Conservation (phyloP, 768 basidiomycete species). For the Mycena belliarum region DNA sequence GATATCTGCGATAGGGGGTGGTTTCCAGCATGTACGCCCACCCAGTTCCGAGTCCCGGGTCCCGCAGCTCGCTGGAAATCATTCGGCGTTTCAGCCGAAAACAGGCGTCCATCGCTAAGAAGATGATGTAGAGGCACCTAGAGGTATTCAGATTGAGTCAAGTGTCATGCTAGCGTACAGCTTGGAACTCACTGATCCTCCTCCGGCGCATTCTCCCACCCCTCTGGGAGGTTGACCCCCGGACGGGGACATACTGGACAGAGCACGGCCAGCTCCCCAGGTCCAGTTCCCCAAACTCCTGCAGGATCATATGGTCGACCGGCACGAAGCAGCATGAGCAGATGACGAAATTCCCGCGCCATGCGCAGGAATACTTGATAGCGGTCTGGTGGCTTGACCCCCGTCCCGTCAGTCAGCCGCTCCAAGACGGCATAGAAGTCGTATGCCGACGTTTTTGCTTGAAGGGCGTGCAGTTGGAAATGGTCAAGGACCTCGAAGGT, state of each 20-base stretch:
- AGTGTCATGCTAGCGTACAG: no score
- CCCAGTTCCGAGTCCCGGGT: conserved; percentile 5
- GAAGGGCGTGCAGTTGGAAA: background rate
- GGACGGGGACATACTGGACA: conserved; percentile 25
- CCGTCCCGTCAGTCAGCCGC: background rate
- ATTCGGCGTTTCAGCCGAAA: conserved; percentile 1
- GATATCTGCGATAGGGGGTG: background rate
- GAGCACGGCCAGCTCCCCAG: conserved; percentile 17
- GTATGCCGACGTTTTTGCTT: conserved; percentile 3
- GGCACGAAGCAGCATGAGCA: conserved; percentile 25
- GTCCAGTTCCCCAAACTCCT: no score
- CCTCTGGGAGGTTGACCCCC: conserved; percentile 15
- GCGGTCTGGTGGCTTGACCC: conserved; percentile 6
- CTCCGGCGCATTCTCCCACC: conserved; percentile 6
- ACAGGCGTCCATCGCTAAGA: conserved; percentile 1
- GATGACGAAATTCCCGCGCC: conserved; percentile 24
- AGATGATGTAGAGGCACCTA: conserved; percentile 11
- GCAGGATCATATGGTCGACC: no score
- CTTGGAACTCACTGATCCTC: background rate
- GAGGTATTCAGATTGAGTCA: no score
- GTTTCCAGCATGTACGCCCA: conserved; percentile 18
- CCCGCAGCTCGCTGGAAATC: conserved; percentile 1
- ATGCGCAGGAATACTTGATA: conserved; percentile 12
- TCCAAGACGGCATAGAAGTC: conserved; percentile 3
- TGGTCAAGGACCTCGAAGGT: background rate